A percentile compares a stretch with the other conserved stretches of the same genome.
phyloP scores from a whole-genome alignment of 352 stramenopile genomes.

The Phytophthora melonis region DNA sequence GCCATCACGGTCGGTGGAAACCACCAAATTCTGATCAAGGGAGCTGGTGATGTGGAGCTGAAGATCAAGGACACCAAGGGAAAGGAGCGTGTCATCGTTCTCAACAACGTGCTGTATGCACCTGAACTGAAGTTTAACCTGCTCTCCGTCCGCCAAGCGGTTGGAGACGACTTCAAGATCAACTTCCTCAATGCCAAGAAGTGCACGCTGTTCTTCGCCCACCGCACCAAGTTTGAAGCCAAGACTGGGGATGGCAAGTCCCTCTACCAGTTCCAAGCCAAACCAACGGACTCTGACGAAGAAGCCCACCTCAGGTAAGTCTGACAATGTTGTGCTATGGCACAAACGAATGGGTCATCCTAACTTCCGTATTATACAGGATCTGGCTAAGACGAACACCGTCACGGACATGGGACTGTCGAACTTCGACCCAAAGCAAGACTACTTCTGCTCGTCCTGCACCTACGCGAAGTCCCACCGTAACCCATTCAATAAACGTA shows the following conservation, averaged over 20 bases:
- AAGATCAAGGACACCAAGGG: slow-evolving; percentile 19
- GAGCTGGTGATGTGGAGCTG: slow-evolving; percentile 11
- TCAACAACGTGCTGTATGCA: slow-evolving; percentile 18
- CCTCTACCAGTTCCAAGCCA: slow-evolving; percentile 24
- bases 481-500: neutral
- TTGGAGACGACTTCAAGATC: slow-evolving; percentile 23
- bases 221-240: slow-evolving; percentile 18
- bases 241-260: slow-evolving; percentile 3
- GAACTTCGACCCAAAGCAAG: neutral
- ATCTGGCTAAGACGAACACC: slow-evolving; percentile 1
- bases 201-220: slow-evolving; percentile 17
- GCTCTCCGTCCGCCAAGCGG: slow-evolving; percentile 20
- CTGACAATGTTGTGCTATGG: slow-evolving; percentile 8
- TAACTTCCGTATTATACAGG: neutral
- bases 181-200: slow-evolving; percentile 32
- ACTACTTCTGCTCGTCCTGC: neutral
- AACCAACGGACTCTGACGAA: neutral
- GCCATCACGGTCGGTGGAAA: slow-evolving; percentile 29
- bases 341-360: neutral
- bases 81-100: neutral
- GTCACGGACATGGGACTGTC: neutral
- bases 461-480: neutral
- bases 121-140: slow-evolving; percentile 19
- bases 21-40: slow-evolving; percentile 16
- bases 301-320: slow-evolving; percentile 5